Base-by-base conservation (phyloP, 345 rosid genomes). In the Streptanthus diversifolius region DNA sequence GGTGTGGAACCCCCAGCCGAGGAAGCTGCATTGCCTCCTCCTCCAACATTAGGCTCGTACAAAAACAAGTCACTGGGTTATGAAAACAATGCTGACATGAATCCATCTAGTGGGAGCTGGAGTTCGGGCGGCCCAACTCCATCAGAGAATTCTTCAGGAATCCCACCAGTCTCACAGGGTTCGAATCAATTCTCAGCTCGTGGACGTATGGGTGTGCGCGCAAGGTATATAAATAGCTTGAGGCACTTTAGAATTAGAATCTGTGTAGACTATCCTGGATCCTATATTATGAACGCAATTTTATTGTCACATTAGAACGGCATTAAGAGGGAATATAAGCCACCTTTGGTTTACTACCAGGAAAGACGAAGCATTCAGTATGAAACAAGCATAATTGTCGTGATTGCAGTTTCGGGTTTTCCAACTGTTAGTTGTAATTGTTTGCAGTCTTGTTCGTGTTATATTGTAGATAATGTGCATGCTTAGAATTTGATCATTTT, bases 161-260 rank as follows among this genome's bases (percentile, higher is more conserved):
- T 86, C 51, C 97, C 98, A 21, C 98, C 98, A 18, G 82, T 91
- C 76, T 93, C 97, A 32, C 79, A 84, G 5, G 63, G 82, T 75
- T 81, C 92, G 52, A 95, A 90, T 82, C 97, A 91, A 56, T 95
- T 91, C 74, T 88, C 96, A 18, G 93, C 93, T 54, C 99, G 93
- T 68, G 97, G 95, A 35, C 87, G 91, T 10, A 83, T 81, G 85
- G 96, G 95, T 72, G 89, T 91, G 68, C 86, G 98, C 24, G 74
- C 98, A 62, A 95, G 99, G 99, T 91, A 84, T 76, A 27, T 71
- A 45, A 47, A 76, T 25, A 14, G 19, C 37, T 66, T 57, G 17
- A 37, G 37, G 7, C 67, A 27, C 37, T 58, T 29, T 27, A 19
- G 29, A n/a, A 48, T 74, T 10, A 14, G n/a, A 43, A 44, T 55